Evolutionary conservation across 805 yeast genomes (phyloP), one percentile per base, ranked within the genome.

Genomic region (Ogataea salicorniae): DNA sequence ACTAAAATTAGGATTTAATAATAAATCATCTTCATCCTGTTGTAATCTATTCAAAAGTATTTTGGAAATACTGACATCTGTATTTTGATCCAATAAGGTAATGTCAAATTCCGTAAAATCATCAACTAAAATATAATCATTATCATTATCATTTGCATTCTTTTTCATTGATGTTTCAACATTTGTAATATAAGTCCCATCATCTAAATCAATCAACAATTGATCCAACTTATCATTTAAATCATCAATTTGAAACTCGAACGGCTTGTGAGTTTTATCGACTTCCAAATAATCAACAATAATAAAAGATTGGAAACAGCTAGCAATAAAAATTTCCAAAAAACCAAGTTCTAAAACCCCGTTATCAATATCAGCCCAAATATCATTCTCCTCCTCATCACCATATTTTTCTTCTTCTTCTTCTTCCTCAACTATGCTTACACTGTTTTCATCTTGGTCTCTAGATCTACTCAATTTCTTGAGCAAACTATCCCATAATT

Each of bases 261-360:
- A 6, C 7, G 39, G n/a, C 11, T 16, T n/a, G 11, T 22, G 2
- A 2, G 6, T 23, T 22, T 23, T 23, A 6, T 15, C 5, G 11
- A 4, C 34, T 15, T 20, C 29, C 14, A 37, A 15, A 6, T 29
- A 37, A 13, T 44, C 41, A 17, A 40, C 36, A 15, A 39, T 13
- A 15, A 45, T 37, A 22, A 37, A 48, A 22, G 38, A 35, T 4
- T 33, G 20, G 20, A 48, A 6, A 5, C 42, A 41, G 23, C 38
- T 37, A 6, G 42, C 48, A 18, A 48, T 36, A 5, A 48, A 31
- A 4, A 44, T 35, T 15, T 48, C 51, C 17, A 48, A 33, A 37
- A 48, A 40, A 4, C 48, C 48, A 11, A 48, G 23, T 8, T 39
- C 37, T 16, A 47, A 26, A 2, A 17, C 37, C 3, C 33, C 37